These are phyloP conservation scores for Sutorius eximius DNA, from an alignment of 1,284 basidiomycete genomes.

Conservation along the genomic window DNA sequence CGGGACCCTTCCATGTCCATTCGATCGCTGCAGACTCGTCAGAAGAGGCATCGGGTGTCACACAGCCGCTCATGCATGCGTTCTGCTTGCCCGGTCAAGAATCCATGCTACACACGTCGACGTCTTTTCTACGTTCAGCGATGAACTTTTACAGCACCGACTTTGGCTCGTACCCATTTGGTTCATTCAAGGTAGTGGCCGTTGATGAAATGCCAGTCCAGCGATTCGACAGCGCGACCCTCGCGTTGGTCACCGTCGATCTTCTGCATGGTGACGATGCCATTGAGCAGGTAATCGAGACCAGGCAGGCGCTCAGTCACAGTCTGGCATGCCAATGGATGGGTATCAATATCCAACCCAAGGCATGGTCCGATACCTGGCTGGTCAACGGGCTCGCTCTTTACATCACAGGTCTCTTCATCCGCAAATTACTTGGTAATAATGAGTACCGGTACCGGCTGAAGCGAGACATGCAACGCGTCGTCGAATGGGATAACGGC, in stretches of 20 bases:
- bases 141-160: conserved; percentile 93
- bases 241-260: conserved; percentile 82
- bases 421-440: conserved; percentile 87
- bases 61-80: conserved; percentile 86
- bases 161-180: conserved; percentile 95
- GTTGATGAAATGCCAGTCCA: conserved; percentile 84
- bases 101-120: conserved; percentile 65
- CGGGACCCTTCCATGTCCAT: conserved; percentile 88
- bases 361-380: conserved; percentile 96
- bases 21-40: conserved; percentile 67
- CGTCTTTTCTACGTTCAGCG: conserved; percentile 79
- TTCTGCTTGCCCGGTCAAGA: conserved; percentile 92
- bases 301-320: conserved; percentile 84
- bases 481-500: conserved; percentile 86
- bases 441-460: conserved; percentile 97
- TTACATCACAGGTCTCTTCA: conserved; percentile 88
- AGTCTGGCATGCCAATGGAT: conserved; percentile 96
- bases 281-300: conserved; percentile 93
- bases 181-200: conserved; percentile 94
- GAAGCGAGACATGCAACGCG: conserved; percentile 97
- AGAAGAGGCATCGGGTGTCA: conserved; percentile 61
- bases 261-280: conserved; percentile 86
- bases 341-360: conserved; percentile 94
- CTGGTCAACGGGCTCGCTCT: conserved; percentile 90
- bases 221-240: conserved; percentile 81